Percentiles rank a stretch among this genome's conserved stretches.
These are phyloP conservation scores for Metrosideros polymorpha DNA, from an alignment of 441 rosid genomes.

Conservation along the genomic window DNA sequence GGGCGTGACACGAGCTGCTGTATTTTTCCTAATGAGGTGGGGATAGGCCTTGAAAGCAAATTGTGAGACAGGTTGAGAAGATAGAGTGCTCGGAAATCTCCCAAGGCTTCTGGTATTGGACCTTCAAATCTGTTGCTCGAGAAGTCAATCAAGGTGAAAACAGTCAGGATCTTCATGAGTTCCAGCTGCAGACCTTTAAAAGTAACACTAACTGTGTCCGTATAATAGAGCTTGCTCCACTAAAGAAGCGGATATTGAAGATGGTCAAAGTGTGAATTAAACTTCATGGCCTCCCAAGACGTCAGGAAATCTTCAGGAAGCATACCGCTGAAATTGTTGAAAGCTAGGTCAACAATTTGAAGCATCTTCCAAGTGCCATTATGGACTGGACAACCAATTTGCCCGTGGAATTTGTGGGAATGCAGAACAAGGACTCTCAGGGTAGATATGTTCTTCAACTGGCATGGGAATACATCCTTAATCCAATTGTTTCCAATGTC, in stretches of 20 bases:
- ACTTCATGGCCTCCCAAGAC: not conserved
- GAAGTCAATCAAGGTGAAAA: not conserved
- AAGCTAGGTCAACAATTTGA: not conserved
- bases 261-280: not conserved
- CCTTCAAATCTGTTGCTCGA: not conserved
- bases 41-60: no score
- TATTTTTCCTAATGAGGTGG: no score
- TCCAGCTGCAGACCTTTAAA: not conserved
- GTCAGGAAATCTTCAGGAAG: not conserved
- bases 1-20: no score
- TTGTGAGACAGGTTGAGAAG: not conserved
- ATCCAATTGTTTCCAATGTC: not conserved
- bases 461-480: not conserved
- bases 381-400: not conserved
- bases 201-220: not conserved
- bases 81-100: not conserved
- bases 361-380: not conserved
- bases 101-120: not conserved
- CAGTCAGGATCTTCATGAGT: fast-evolving
- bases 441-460: not conserved
- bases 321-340: not conserved
- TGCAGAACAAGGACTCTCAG: not conserved
- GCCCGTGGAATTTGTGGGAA: not conserved
- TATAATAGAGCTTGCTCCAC: not conserved
- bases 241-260: not conserved